A percentile compares a stretch with the other conserved stretches of the same genome.
phyloP scores from a whole-genome alignment of 768 basidiomycete genomes.

The Gautieria morchelliformis region DNA sequence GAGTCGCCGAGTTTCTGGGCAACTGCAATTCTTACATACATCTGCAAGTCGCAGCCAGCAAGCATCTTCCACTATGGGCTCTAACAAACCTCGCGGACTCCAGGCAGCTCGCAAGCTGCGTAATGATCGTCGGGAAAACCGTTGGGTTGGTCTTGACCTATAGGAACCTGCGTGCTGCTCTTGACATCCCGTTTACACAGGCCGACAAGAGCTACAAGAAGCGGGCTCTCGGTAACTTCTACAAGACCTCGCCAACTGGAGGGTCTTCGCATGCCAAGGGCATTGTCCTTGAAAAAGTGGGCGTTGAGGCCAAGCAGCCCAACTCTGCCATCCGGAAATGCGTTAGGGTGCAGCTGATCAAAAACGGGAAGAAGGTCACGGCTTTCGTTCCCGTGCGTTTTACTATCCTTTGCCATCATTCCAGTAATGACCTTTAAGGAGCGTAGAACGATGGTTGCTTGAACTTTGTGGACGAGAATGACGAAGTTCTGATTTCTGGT shows the following conservation, averaged over 20 bases:
- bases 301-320: slow-evolving; percentile 99
- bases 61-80: slow-evolving; percentile 1
- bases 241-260: slow-evolving; percentile 99
- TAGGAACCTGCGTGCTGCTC: background rate
- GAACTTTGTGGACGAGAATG: slow-evolving; percentile 99
- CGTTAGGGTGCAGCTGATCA: slow-evolving; percentile 99
- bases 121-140: slow-evolving; percentile 86
- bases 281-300: slow-evolving; percentile 99
- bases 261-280: slow-evolving; percentile 99
- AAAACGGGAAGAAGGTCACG: slow-evolving; percentile 99
- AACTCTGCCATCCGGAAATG: slow-evolving; percentile 99
- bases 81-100: slow-evolving; percentile 98
- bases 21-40: slow-evolving; percentile 3
- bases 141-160: slow-evolving; percentile 66
- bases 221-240: slow-evolving; percentile 97
- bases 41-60: background rate
- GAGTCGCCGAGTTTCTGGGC: background rate
- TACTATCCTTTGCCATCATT: background rate
- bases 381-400: slow-evolving; percentile 92
- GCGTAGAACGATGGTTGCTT: slow-evolving; percentile 88
- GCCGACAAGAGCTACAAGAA: slow-evolving; percentile 99
- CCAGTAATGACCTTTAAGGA: background rate
- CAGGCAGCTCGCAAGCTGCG: slow-evolving; percentile 99
- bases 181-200: slow-evolving; percentile 27
- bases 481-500: slow-evolving; percentile 98